These are phyloP conservation scores for Acaromyces ingoldii DNA, from an alignment of 1,284 basidiomycete genomes.

Conservation along the genomic window DNA sequence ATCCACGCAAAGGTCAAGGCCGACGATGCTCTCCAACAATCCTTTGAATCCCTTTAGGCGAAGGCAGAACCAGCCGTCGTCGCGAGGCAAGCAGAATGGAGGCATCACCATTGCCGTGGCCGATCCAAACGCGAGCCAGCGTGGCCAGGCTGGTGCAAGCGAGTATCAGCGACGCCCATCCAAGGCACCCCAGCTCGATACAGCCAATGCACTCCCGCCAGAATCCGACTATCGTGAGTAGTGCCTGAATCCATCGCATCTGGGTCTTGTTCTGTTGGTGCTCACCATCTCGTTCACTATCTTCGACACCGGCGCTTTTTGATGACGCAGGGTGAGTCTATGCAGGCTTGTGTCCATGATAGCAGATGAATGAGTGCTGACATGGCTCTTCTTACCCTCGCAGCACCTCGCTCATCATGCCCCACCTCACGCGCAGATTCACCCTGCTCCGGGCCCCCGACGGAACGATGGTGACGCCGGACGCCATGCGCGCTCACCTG, in stretches of 20 bases:
- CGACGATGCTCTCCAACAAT: no score
- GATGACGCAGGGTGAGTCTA: neutral
- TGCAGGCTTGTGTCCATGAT: neutral
- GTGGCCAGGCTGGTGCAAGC: no score
- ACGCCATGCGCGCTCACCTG: constrained; percentile 42
- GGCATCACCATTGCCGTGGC: no score
- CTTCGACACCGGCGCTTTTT: neutral
- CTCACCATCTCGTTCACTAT: neutral
- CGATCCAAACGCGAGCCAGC: no score
- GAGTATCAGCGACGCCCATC: neutral
- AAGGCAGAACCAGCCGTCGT: no score
- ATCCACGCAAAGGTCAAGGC: no score
- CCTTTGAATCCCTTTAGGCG: no score
- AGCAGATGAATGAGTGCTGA: neutral
- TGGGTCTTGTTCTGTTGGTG: neutral
- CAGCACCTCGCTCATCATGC: constrained; percentile 44
- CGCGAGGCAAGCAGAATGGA: no score
- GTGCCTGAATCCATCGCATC: neutral
- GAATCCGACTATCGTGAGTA: constrained; percentile 24
- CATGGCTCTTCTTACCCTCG: neutral
- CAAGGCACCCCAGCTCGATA: neutral
- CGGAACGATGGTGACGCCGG: constrained; percentile 38
- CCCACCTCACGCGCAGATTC: constrained; percentile 42
- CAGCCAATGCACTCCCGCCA: constrained; percentile 24
- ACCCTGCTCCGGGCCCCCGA: constrained; percentile 38